phyloP scores from a whole-genome alignment of 2,329 filamentous ascomycete genomes.

The Echinosphaeria canescens region DNA sequence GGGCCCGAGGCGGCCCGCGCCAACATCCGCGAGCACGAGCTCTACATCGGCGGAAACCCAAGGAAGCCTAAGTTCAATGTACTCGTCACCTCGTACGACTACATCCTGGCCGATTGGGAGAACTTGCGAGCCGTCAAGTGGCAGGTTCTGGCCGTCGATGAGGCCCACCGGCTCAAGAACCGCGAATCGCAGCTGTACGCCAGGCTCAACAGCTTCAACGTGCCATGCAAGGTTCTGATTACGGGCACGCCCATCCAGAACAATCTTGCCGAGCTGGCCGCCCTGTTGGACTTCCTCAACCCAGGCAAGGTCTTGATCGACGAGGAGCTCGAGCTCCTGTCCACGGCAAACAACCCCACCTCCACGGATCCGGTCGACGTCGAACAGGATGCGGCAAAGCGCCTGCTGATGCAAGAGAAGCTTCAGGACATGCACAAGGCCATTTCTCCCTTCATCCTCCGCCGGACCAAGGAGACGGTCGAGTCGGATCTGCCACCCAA shows the following conservation, averaged over 20 bases:
- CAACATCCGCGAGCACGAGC: constrained; percentile 78
- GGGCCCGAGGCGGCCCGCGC: constrained; percentile 71
- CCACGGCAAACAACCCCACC: constrained; percentile 18
- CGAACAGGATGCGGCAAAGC: constrained; percentile 16
- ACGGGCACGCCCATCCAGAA: constrained; percentile 97
- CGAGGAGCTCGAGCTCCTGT: constrained; percentile 66
- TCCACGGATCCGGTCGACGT: constrained; percentile 8
- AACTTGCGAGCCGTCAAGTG: constrained; percentile 86
- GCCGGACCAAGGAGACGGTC: constrained; percentile 91
- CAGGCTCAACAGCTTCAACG: constrained; percentile 66
- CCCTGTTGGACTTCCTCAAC: constrained; percentile 89
- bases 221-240: constrained; percentile 78
- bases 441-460: constrained; percentile 86
- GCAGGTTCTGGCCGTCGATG: constrained; percentile 92
- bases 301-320: constrained; percentile 87
- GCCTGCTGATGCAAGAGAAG: constrained; percentile 68
- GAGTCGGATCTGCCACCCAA: constrained; percentile 93
- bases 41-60: constrained; percentile 68
- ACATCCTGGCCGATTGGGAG: constrained; percentile 66
- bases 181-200: constrained; percentile 83
- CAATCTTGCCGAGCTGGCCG: constrained; percentile 78
- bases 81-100: constrained; percentile 95
- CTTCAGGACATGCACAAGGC: constrained; percentile 66
- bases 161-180: constrained; percentile 94
- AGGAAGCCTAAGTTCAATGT: constrained; percentile 93